A percentile compares a stretch with the other conserved stretches of the same genome.
phyloP scores from a whole-genome alignment of 139 green algal species.

The Limnomonas spitsbergensis region DNA sequence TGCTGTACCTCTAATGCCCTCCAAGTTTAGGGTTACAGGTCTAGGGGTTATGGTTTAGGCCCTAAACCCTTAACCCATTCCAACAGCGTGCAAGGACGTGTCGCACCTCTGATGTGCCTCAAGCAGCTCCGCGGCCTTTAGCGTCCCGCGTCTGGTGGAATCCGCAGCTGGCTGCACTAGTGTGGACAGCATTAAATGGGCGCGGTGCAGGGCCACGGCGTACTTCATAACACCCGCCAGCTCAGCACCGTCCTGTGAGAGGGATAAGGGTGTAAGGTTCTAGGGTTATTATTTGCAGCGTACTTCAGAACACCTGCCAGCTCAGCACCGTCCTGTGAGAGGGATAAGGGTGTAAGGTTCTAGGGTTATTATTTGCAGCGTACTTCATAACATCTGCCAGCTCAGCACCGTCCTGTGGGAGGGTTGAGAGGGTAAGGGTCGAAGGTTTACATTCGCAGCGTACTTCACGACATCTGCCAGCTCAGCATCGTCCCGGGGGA shows the following conservation, averaged over 20 bases:
- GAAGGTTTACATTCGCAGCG: too few relatives aligned
- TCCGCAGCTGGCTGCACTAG: neutral
- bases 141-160: neutral
- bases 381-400: conserved; percentile 33
- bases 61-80: too few relatives aligned
- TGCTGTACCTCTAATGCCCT: too few relatives aligned
- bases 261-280: too few relatives aligned
- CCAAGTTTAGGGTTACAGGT: too few relatives aligned
- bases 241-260: neutral
- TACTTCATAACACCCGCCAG: conserved; percentile 33
- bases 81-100: too few relatives aligned
- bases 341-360: too few relatives aligned
- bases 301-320: conserved; percentile 32
- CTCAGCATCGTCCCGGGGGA: neutral
- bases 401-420: neutral
- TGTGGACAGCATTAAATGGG: conserved; percentile 24
- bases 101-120: conserved; percentile 37
- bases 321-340: neutral
- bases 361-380: too few relatives aligned
- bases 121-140: conserved; percentile 25
- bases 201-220: conserved; percentile 35
- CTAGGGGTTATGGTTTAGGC: too few relatives aligned
- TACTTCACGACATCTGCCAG: conserved; percentile 32
- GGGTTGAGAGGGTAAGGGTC: too few relatives aligned
- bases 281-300: too few relatives aligned